Evolutionary conservation across 2,329 filamentous ascomycete species (phyloP).

Genomic region (Neospermospora avenae): DNA sequence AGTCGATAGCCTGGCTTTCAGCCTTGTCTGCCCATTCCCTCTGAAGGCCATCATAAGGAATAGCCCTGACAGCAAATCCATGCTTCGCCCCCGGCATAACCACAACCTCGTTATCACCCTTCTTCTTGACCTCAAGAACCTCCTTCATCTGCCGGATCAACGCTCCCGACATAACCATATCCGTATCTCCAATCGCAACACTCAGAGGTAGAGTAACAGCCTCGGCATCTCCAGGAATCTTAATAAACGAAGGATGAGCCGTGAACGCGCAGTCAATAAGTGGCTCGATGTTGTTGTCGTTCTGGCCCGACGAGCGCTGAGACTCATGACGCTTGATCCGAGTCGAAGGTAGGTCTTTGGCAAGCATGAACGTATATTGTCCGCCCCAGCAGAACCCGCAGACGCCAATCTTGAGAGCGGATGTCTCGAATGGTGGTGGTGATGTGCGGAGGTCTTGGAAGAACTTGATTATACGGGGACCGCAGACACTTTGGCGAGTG

Average conservation of each 20-base stretch:
- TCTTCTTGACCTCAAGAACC: constrained; percentile 33
- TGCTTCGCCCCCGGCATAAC: constrained; percentile 40
- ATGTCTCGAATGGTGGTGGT: constrained; percentile 27
- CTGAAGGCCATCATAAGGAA: constrained; percentile 37
- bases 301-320: constrained; percentile 6
- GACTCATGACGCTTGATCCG: constrained; percentile 20
- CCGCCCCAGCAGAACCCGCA: constrained; percentile 65
- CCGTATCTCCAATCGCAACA: constrained; percentile 45
- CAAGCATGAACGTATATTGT: constrained; percentile 49
- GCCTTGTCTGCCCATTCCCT: constrained; percentile 34
- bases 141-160: constrained; percentile 28
- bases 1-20: constrained; percentile 39
- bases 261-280: constrained; percentile 52
- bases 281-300: neutral
- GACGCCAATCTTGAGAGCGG: constrained; percentile 44
- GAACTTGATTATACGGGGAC: constrained; percentile 39
- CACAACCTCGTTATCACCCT: constrained; percentile 34
- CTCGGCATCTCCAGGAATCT: constrained; percentile 44
- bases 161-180: constrained; percentile 38
- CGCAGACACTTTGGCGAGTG: constrained; percentile 25
- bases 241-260: constrained; percentile 50
- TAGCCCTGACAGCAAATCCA: constrained; percentile 40
- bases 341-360: constrained; percentile 37
- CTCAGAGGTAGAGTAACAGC: constrained; percentile 43
- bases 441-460: constrained; percentile 37